Evolutionary conservation across 2,329 filamentous ascomycete genomes (phyloP), one percentile per base, ranked within the genome.

Genomic region (Nothophoma quercina): DNA sequence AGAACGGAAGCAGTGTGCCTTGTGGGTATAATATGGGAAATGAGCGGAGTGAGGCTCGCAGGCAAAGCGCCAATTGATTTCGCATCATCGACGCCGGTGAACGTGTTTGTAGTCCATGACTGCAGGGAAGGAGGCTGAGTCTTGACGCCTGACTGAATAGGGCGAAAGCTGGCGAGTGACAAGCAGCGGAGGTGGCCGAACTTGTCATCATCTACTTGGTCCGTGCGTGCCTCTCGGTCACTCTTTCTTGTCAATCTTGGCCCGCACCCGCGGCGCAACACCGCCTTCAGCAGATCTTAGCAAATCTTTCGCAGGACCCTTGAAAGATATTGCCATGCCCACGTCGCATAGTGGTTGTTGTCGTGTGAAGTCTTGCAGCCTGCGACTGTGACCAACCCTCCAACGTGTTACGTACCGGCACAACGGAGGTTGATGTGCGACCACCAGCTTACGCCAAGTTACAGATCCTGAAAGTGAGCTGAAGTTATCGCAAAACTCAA

Each of bases 71-170:
- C 33, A 33, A 40, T 48, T 44, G 55, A 45, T 43, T 32, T 15
- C 15, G 36, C 36, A 39, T 55, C 48, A 40, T 51, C 28, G 6
- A 30, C 25, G 53, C 63, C 62, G 63, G 62, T 66, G 58, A 63
- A 53, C 38, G 29, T 18, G 50, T 48, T 49, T 9, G 41, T 33
- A 32, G 33, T 54, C 40, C 30, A 44, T 42, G 40, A 57, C 43
- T 40, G 38, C 39, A 39, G 35, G 30, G n/a, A 44, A 26, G 25
- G 51, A 45, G 51, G 51, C 51, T 55, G 51, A 45, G 51, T 36
- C 19, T 9, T 42, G 40, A 41, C 23, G 45, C 32, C 45, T 49
- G 45, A 45, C 35, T 7, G 15, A 33, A 22, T 32, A 13, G 23
- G 40, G 13, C 47, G 43, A 47, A 28, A 22, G 39, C 18, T 30